Percentiles rank a stretch among this genome's conserved stretches.
Conservation (phyloP, 306 rosid genomes). For the Vicia villosa region DNA sequence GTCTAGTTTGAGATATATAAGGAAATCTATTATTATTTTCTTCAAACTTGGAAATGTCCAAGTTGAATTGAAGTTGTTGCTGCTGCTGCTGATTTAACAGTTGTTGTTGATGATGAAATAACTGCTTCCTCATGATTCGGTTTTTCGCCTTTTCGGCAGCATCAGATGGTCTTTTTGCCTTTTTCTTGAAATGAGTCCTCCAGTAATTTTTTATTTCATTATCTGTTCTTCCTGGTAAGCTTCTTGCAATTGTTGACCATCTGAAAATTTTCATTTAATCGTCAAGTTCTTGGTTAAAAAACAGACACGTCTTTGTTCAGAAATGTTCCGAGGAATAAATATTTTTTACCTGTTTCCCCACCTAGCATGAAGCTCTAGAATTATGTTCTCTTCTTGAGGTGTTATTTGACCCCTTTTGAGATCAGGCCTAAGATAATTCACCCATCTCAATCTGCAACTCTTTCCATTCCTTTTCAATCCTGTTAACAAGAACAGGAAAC, state of each 20-base stretch:
- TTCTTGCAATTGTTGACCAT: slow-evolving; percentile 97
- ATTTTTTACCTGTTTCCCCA: slow-evolving; percentile 89
- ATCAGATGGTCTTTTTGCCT: slow-evolving; percentile 52
- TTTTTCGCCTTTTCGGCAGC: slow-evolving; percentile 56
- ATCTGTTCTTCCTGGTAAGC: slow-evolving; percentile 95
- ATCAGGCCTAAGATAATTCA: slow-evolving; percentile 93
- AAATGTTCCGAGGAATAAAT: background rate
- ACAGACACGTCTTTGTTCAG: background rate
- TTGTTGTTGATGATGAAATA: slow-evolving; percentile 63
- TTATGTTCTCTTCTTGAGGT: slow-evolving; percentile 88
- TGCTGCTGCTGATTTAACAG: slow-evolving; percentile 37
- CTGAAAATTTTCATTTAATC: slow-evolving; percentile 36
- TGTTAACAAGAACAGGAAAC: slow-evolving; percentile 18
- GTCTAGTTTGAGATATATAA: slow-evolving; percentile 48
- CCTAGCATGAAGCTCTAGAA: slow-evolving; percentile 79
- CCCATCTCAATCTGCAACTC: slow-evolving; percentile 98
- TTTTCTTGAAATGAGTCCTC: slow-evolving; percentile 94
- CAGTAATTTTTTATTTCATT: slow-evolving; percentile 92
- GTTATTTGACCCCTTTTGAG: slow-evolving; percentile 93
- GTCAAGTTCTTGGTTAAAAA: background rate
- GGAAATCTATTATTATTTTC: slow-evolving; percentile 47
- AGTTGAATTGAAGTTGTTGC: slow-evolving; percentile 47
- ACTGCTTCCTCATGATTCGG: slow-evolving; percentile 62
- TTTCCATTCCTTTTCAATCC: slow-evolving; percentile 94
- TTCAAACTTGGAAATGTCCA: slow-evolving; percentile 64